Evolutionary conservation across 139 green algal species (phyloP).

Genomic region (Yamagishiella unicocca): DNA sequence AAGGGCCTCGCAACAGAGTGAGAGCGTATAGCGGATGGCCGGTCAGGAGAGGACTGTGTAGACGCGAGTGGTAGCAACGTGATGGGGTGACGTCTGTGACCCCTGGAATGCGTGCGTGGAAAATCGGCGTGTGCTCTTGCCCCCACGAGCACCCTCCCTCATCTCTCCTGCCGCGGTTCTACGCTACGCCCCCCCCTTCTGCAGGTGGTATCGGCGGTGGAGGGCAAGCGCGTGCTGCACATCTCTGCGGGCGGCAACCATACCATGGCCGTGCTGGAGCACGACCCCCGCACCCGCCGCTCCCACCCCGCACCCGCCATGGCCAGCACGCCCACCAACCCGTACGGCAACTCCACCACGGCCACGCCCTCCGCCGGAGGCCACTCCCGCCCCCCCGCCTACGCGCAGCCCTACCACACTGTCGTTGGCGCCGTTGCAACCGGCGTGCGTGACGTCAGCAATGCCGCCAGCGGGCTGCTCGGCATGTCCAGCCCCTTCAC

Average conservation of each 20-base stretch:
- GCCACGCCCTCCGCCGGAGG: not conserved
- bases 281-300: constrained; percentile 48
- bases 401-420: not conserved
- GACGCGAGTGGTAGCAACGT: too few species aligned
- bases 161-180: too few species aligned
- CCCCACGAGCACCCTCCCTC: too few species aligned
- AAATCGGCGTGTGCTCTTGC: too few species aligned
- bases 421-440: not conserved
- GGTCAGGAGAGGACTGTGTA: too few species aligned
- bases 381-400: not conserved
- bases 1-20: too few species aligned
- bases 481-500: not conserved
- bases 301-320: not conserved
- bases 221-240: constrained; percentile 67
- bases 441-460: not conserved
- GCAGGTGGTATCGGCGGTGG: constrained; percentile 14
- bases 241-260: constrained; percentile 73
- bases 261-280: constrained; percentile 78
- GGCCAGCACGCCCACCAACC: not conserved
- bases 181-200: too few species aligned
- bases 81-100: too few species aligned
- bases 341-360: not conserved
- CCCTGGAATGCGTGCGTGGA: too few species aligned
- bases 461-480: not conserved
- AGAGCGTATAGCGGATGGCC: too few species aligned